Evolutionary conservation across 2,329 filamentous ascomycete genomes (phyloP).

Genomic region (Fusarium sp.): DNA sequence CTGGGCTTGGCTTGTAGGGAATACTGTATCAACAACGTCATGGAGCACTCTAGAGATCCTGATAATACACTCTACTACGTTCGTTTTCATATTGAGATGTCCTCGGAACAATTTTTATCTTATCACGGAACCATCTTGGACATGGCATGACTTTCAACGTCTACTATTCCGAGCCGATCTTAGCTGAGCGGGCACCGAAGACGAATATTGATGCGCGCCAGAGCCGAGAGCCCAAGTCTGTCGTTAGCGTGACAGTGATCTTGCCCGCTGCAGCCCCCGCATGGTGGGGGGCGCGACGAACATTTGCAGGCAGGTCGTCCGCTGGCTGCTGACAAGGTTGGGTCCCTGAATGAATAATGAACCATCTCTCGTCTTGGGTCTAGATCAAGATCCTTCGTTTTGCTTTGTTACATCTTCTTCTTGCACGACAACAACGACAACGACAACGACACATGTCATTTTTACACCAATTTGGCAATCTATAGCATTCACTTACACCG

Average conservation of each 20-base stretch:
- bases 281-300: slow-evolving; percentile 29
- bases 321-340: slow-evolving; percentile 25
- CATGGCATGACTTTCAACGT: not conserved
- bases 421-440: slow-evolving; percentile 12
- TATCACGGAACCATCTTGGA: not conserved
- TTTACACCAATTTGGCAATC: not conserved
- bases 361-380: not conserved
- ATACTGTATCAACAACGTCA: not conserved
- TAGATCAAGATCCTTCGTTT: slow-evolving; percentile 22
- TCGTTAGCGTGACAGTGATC: slow-evolving; percentile 20
- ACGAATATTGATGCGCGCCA: not conserved
- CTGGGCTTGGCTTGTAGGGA: slow-evolving; percentile 6
- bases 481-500: not conserved
- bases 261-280: slow-evolving; percentile 28
- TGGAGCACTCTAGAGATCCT: not conserved
- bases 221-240: slow-evolving; percentile 1
- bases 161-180: slow-evolving; percentile 1
- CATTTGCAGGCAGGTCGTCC: slow-evolving; percentile 25
- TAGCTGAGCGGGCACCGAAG: slow-evolving; percentile 9
- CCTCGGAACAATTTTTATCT: not conserved
- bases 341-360: slow-evolving; percentile 30
- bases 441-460: not conserved
- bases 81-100: not conserved
- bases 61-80: not conserved
- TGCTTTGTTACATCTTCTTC: slow-evolving; percentile 20